Evolutionary conservation across 805 yeast species (phyloP).

Genomic region (Candida ipomoeae): DNA sequence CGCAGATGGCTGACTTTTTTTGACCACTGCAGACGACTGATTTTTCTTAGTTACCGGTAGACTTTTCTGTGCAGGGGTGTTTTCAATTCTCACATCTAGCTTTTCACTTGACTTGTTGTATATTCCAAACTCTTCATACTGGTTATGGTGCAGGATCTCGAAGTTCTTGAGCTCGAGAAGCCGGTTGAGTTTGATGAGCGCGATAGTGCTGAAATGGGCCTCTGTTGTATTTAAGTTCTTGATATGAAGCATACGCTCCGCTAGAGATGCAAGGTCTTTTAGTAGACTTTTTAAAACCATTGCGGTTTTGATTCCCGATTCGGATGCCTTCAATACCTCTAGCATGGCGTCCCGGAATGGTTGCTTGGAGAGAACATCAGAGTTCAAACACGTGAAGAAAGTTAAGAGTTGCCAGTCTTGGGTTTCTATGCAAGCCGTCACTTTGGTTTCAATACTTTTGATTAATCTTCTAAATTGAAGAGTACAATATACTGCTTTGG

Average conservation of each 20-base stretch:
- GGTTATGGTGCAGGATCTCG: conserved; percentile 1
- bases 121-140: conserved; percentile 6
- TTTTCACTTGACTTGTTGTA: neutral
- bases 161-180: conserved; percentile 8
- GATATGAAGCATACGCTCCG: conserved; percentile 1
- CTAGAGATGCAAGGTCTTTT: neutral
- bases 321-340: neutral
- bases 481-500: conserved; percentile 1
- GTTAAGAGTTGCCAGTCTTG: neutral
- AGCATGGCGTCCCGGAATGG: conserved; percentile 1
- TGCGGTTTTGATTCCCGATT: neutral
- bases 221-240: neutral
- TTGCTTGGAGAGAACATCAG: neutral
- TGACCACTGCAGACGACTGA: too few species aligned
- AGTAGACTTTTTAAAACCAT: neutral
- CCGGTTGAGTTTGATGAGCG: conserved; percentile 10
- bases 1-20: too few species aligned
- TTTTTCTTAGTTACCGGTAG: neutral
- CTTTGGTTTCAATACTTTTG: neutral
- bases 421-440: neutral
- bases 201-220: conserved; percentile 8
- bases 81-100: conserved; percentile 1
- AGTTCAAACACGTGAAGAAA: neutral
- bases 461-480: neutral
- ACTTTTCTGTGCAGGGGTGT: neutral